A percentile compares a stretch with the other conserved stretches of the same genome.
phyloP scores from a whole-genome alignment of 2,329 filamentous ascomycete genomes.

The Dothistroma septosporum region DNA sequence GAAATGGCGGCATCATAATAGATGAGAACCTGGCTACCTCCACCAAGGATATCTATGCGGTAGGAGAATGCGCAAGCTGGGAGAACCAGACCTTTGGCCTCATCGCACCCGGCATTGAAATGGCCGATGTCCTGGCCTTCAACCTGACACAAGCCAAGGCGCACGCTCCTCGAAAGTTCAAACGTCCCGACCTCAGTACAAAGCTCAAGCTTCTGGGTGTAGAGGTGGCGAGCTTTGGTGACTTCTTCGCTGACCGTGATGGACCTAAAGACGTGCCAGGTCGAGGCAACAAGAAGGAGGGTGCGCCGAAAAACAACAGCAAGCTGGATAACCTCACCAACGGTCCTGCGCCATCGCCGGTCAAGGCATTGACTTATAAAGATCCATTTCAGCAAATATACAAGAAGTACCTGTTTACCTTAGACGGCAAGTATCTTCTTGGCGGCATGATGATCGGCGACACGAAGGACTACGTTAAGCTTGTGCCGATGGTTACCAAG shows the following conservation, averaged over 20 bases:
- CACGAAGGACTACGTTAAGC: constrained; percentile 82
- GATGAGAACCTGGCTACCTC: constrained; percentile 66
- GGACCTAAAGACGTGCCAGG: constrained; percentile 71
- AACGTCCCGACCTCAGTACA: constrained; percentile 80
- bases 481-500: constrained; percentile 81
- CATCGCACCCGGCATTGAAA: constrained; percentile 84
- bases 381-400: constrained; percentile 86
- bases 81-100: constrained; percentile 80
- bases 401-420: constrained; percentile 89
- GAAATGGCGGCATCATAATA: constrained; percentile 73
- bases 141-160: constrained; percentile 80
- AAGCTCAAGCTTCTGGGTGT: constrained; percentile 87
- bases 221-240: constrained; percentile 87
- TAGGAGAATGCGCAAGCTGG: constrained; percentile 90
- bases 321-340: constrained; percentile 53
- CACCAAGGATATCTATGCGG: constrained; percentile 69
- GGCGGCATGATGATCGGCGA: constrained; percentile 99
- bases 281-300: constrained; percentile 45
- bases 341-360: constrained; percentile 55
- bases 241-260: constrained; percentile 86
- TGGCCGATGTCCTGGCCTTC: constrained; percentile 87
- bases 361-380: constrained; percentile 82
- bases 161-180: constrained; percentile 67
- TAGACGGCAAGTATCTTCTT: constrained; percentile 82
- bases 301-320: constrained; percentile 36